A percentile compares a stretch with the other conserved stretches of the same genome.
Conservation (phyloP, 176 grass and related monocot genomes). For the Oryza longistaminata region DNA sequence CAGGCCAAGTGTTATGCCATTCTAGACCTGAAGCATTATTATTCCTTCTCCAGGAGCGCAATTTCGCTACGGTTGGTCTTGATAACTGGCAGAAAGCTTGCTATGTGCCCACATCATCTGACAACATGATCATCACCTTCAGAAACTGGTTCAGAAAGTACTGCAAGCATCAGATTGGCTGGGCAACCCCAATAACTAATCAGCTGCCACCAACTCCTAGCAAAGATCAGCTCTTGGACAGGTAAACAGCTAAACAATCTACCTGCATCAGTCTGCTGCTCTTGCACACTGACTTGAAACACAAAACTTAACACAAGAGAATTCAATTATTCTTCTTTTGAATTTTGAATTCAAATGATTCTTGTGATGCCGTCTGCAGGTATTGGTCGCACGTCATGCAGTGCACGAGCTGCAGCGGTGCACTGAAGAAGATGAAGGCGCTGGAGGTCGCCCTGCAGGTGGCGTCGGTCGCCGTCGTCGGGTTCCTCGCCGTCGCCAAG, state of each 20-base stretch:
- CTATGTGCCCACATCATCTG: slow-evolving; percentile 80
- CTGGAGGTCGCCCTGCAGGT: slow-evolving; percentile 68
- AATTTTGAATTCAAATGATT: too few relatives aligned
- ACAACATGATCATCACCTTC: slow-evolving; percentile 76
- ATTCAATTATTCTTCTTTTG: background rate
- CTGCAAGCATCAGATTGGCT: slow-evolving; percentile 58
- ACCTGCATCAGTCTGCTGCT: background rate
- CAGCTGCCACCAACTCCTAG: slow-evolving; percentile 64
- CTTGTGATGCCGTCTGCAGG: slow-evolving; percentile 29
- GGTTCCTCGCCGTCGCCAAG: slow-evolving; percentile 59
- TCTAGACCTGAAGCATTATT: background rate
- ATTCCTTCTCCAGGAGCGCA: slow-evolving; percentile 56
- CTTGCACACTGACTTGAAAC: background rate
- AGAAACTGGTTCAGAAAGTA: slow-evolving; percentile 91
- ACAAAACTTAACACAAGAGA: background rate
- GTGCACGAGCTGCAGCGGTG: slow-evolving; percentile 69
- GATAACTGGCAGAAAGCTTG: slow-evolving; percentile 73
- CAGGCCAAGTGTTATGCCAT: background rate
- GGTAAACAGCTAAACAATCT: slow-evolving; percentile 32
- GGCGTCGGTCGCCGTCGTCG: slow-evolving; percentile 47
- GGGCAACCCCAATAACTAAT: slow-evolving; percentile 41
- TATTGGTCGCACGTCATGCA: slow-evolving; percentile 89
- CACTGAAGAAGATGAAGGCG: slow-evolving; percentile 55
- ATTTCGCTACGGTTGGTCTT: slow-evolving; percentile 46
- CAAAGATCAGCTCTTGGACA: slow-evolving; percentile 72